Evolutionary conservation across 805 yeast species (phyloP), one percentile per base, ranked within the genome.

Genomic region (Kazachstania psychrophila): DNA sequence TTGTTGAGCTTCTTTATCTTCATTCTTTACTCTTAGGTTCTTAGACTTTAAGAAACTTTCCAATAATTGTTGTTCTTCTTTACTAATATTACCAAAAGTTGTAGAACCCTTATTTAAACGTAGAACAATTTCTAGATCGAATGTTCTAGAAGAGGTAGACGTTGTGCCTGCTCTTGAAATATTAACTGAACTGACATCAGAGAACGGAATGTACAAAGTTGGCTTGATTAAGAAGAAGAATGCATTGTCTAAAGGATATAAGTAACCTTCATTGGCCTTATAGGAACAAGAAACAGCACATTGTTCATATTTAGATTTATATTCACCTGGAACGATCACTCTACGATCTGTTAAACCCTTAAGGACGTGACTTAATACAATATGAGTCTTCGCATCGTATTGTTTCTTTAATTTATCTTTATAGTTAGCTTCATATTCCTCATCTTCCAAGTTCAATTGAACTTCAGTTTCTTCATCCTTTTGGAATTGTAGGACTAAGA

Each of bases 241-340:
- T 38, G 95, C 83, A 61, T 85, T 83, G 46, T 92, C 98, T 41
- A 92, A 70, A n/a, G 94, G 86, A 60, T 84, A 92, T 42, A 92
- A 64, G 49, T 87, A 82, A 20, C 98, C 97, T 65, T 92, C 97
- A 34, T 84, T 81, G 0, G 97, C 97, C 61, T 89, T 92, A 49
- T 85, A 73, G 6, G 96, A 85, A 63, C 97, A 89, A 15, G 86
- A 72, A 20, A 92, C 81, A 4, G 94, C 96, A 11, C 94, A 82
- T 51, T 81, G 86, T 31, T 75, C 77, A 52, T 77, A 79, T 27
- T 78, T 74, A 5, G 94, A 79, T 42, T 70, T 70, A 68, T 75
- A 92, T 3, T 81, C 68, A 11, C 95, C 94, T 0, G 96, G 95
- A 28, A 78, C 77, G 19, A 85, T 77, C 39, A 89, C 75, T 53